phyloP scores from a whole-genome alignment of 192 early-diverging fungal genomes.

The Coemansia sp. region DNA sequence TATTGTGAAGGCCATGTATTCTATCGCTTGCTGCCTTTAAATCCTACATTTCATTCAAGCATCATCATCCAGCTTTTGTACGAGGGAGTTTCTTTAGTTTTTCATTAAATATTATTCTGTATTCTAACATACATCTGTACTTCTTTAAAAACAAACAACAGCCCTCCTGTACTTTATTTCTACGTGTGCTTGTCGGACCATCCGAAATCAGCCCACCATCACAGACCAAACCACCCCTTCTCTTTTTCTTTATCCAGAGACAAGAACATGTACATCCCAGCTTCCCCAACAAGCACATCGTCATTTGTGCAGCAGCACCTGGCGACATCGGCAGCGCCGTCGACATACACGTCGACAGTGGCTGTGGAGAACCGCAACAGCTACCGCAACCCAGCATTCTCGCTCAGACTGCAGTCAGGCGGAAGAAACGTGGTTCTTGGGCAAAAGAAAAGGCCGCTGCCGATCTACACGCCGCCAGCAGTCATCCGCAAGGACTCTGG shows the following conservation, averaged over 20 bases:
- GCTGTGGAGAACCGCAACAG: neutral
- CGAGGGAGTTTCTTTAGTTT: neutral
- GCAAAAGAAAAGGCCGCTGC: slow-evolving; percentile 21
- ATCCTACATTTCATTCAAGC: neutral
- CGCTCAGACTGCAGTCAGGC: slow-evolving; percentile 20
- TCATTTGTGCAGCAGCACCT: slow-evolving; percentile 21
- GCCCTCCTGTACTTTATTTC: neutral
- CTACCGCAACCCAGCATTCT: slow-evolving; percentile 6
- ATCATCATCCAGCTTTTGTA: slow-evolving; percentile 1
- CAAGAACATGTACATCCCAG: slow-evolving; percentile 43
- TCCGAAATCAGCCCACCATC: too few relatives aligned
- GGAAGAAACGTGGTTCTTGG: slow-evolving; percentile 8
- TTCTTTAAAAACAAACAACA: neutral
- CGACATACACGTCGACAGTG: slow-evolving; percentile 4
- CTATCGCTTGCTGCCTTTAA: neutral
- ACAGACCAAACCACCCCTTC: too few relatives aligned
- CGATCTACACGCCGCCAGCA: slow-evolving; percentile 20
- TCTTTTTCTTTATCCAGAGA: too few relatives aligned
- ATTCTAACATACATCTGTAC: neutral
- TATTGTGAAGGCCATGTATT: neutral
- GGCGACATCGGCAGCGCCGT: slow-evolving; percentile 1
- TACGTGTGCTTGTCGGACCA: neutral
- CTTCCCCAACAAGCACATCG: slow-evolving; percentile 19
- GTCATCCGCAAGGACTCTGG: slow-evolving; percentile 51
- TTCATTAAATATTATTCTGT: slow-evolving; percentile 2